phyloP scores from a whole-genome alignment of 2,329 filamentous ascomycete species.

The Microcyclospora tardicrescens region DNA sequence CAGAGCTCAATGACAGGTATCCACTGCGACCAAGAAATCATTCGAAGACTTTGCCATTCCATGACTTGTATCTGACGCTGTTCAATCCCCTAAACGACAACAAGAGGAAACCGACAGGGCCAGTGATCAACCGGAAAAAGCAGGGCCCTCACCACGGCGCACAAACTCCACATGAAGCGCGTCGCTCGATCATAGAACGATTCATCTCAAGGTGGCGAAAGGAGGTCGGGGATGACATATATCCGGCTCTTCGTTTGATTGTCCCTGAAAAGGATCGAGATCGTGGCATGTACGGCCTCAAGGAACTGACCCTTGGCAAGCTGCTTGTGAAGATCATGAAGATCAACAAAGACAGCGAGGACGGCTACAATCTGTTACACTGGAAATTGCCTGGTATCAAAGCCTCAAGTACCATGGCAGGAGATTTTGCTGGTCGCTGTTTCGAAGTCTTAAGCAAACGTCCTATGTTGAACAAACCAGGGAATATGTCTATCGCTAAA shows the following conservation, averaged over 20 bases:
- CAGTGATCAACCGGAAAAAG: constrained; percentile 42
- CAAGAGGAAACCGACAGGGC: constrained; percentile 54
- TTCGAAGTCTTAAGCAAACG: constrained; percentile 77
- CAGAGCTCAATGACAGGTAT: constrained; percentile 47
- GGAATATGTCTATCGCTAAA: constrained; percentile 73
- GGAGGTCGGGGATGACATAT: constrained; percentile 84
- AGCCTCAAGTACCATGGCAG: constrained; percentile 52
- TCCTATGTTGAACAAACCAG: constrained; percentile 58
- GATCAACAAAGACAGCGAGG: constrained; percentile 80
- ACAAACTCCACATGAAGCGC: constrained; percentile 56
- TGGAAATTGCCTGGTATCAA: constrained; percentile 80
- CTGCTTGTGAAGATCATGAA: constrained; percentile 85
- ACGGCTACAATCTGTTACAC: constrained; percentile 71
- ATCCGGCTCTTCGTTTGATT: constrained; percentile 82
- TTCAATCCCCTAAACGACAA: constrained; percentile 74
- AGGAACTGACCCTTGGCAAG: constrained; percentile 82
- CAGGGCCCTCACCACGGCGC: constrained; percentile 43
- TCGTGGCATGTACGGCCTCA: constrained; percentile 82
- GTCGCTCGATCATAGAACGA: constrained; percentile 66
- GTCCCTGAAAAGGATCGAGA: constrained; percentile 88
- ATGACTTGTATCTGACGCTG: constrained; percentile 59
- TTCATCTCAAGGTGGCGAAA: constrained; percentile 81
- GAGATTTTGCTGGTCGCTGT: constrained; percentile 85
- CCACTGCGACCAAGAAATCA: constrained; percentile 73
- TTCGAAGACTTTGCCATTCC: constrained; percentile 67